phyloP scores from a whole-genome alignment of 805 yeast species.

The Starmerella scarabaei region DNA sequence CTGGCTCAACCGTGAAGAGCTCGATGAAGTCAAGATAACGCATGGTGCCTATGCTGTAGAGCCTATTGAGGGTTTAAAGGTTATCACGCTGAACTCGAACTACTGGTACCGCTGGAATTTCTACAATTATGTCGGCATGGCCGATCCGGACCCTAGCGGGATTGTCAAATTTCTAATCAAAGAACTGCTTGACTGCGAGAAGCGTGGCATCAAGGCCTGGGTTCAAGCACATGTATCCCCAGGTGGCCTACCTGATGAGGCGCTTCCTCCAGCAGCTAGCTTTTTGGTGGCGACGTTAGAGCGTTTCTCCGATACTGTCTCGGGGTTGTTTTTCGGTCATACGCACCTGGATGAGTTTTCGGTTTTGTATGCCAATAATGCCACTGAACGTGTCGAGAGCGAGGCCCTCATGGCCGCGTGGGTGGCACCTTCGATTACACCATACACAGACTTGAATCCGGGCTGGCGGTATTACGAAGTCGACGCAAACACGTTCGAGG shows the following conservation, averaged over 20 bases:
- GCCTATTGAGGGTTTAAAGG: constrained; percentile 44
- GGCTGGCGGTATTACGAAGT: constrained; percentile 62
- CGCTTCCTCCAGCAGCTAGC: constrained; percentile 48
- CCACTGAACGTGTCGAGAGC: constrained; percentile 32
- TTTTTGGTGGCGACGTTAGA: constrained; percentile 45
- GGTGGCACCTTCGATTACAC: constrained; percentile 56
- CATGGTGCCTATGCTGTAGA: constrained; percentile 50
- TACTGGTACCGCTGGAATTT: constrained; percentile 53
- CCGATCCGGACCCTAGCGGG: constrained; percentile 48
- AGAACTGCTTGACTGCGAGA: constrained; percentile 50
- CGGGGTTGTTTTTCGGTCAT: constrained; percentile 59
- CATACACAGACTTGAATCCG: constrained; percentile 48
- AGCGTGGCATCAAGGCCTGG: constrained; percentile 54
- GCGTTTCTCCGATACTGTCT: constrained; percentile 54
- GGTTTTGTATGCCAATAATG: constrained; percentile 40
- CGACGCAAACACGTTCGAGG: constrained; percentile 45
- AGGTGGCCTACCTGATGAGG: constrained; percentile 37
- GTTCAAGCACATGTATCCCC: constrained; percentile 56
- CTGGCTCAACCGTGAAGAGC: constrained; percentile 32
- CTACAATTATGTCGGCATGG: constrained; percentile 40
- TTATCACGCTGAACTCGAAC: constrained; percentile 53
- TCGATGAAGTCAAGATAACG: constrained; percentile 33
- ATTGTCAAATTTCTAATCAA: constrained; percentile 46
- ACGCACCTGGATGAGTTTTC: constrained; percentile 59
- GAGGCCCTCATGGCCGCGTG: constrained; percentile 46